Conservation (phyloP, 305 asterid species). For the Fraxinus sp. region DNA sequence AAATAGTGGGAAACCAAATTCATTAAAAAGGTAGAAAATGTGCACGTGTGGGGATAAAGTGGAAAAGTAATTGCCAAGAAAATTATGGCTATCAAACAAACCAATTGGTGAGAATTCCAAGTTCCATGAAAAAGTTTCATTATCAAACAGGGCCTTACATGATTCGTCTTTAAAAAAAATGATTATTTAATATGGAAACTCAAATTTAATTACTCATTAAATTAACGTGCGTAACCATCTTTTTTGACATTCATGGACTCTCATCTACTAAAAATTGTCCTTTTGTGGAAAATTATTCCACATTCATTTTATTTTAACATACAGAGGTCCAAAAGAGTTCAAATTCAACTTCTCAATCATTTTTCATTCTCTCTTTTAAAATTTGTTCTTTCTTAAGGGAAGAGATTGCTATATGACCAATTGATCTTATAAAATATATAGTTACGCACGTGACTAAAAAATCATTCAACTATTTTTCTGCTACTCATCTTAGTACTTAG, state of each 20-base stretch:
- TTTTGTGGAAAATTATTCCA: not conserved
- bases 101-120: too few species aligned
- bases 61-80: too few species aligned
- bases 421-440: not conserved
- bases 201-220: too few species aligned
- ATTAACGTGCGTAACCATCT: not conserved
- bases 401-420: not conserved
- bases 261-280: not conserved
- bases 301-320: not conserved
- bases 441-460: not conserved
- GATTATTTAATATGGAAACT: too few species aligned
- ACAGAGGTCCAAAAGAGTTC: not conserved
- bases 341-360: not conserved
- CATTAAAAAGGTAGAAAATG: too few species aligned
- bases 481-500: not conserved
- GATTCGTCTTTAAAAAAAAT: too few species aligned
- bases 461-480: not conserved
- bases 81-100: too few species aligned
- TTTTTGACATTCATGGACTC: not conserved
- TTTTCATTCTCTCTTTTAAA: not conserved
- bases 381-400: not conserved
- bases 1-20: too few species aligned
- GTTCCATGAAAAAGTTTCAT: too few species aligned
- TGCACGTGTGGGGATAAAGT: too few species aligned
- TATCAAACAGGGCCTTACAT: too few species aligned